phyloP scores from a whole-genome alignment of 495 filamentous ascomycete genomes.

The Cenococcum geophilum region DNA sequence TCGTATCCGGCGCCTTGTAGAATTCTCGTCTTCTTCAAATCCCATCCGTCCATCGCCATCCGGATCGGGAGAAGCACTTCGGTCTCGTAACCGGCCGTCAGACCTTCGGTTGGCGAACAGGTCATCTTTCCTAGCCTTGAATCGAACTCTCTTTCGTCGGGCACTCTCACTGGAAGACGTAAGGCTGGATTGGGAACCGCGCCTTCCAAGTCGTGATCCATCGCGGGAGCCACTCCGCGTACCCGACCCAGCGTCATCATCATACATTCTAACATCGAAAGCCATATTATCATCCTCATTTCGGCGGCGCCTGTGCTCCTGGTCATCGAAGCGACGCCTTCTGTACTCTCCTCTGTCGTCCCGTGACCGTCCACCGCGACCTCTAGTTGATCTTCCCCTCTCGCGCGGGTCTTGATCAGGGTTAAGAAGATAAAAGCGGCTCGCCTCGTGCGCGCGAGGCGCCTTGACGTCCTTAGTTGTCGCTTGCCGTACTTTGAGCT shows the following conservation, averaged over 20 bases:
- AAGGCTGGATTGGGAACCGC: neutral
- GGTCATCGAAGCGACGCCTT: slow-evolving; percentile 51
- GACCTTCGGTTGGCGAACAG: slow-evolving; percentile 40
- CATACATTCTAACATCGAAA: slow-evolving; percentile 73
- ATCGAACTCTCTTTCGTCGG: slow-evolving; percentile 40
- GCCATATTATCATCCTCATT: slow-evolving; percentile 48
- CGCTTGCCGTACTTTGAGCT: slow-evolving; percentile 67
- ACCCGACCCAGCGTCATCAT: slow-evolving; percentile 48
- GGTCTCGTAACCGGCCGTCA: slow-evolving; percentile 50
- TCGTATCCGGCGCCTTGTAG: slow-evolving; percentile 10
- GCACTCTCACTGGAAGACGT: slow-evolving; percentile 31
- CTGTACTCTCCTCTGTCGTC: slow-evolving; percentile 57
- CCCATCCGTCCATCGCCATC: slow-evolving; percentile 54
- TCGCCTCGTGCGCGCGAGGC: slow-evolving; percentile 66
- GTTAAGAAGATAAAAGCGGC: slow-evolving; percentile 85
- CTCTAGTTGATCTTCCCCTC: slow-evolving; percentile 47
- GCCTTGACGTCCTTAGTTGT: slow-evolving; percentile 72
- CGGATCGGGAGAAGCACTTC: slow-evolving; percentile 65
- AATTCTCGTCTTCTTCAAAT: slow-evolving; percentile 40
- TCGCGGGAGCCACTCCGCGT: slow-evolving; percentile 12
- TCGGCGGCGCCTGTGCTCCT: slow-evolving; percentile 47
- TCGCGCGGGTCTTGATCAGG: slow-evolving; percentile 82
- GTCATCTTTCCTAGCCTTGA: slow-evolving; percentile 12
- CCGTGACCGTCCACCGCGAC: slow-evolving; percentile 39
- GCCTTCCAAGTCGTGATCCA: slow-evolving; percentile 15